Evolutionary conservation across 1,139 yeast species (phyloP).

Genomic region (Magnusiomyces sp.): DNA sequence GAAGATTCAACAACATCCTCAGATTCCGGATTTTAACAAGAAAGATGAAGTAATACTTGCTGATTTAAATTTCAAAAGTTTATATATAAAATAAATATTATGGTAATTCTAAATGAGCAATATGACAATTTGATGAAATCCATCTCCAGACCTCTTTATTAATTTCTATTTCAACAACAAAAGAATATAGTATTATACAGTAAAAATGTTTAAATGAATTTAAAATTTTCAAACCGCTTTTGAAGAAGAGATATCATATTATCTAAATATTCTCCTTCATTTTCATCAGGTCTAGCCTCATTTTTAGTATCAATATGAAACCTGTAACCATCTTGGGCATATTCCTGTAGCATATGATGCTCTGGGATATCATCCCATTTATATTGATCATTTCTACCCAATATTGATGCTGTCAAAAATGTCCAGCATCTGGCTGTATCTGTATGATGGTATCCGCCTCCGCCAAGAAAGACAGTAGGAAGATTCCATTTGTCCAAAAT

Average conservation of each 20-base stretch:
- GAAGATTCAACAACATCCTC: conserved; percentile 3
- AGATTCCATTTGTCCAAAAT: conserved; percentile 29
- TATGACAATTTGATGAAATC: neutral
- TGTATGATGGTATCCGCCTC: conserved; percentile 65
- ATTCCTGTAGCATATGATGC: conserved; percentile 39
- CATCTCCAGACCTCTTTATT: too few species aligned
- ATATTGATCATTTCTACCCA: conserved; percentile 18
- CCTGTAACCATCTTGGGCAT: conserved; percentile 40
- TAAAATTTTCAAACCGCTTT: neutral
- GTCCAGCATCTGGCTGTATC: conserved; percentile 64
- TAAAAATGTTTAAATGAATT: neutral
- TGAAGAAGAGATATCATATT: conserved; percentile 1
- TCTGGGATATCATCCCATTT: conserved; percentile 45
- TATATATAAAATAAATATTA: too few species aligned
- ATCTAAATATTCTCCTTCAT: conserved; percentile 22
- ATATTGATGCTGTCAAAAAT: conserved; percentile 40
- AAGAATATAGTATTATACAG: neutral
- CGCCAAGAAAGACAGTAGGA: conserved; percentile 52
- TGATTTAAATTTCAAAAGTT: too few species aligned
- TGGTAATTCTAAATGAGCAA: too few species aligned
- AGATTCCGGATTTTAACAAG: neutral
- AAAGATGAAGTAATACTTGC: too few species aligned
- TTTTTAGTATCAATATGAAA: conserved; percentile 41
- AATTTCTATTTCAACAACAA: too few species aligned
- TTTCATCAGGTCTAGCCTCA: conserved; percentile 38